Base-by-base conservation (phyloP, 208 protist species). In the Angomonas ambiguus region DNA sequence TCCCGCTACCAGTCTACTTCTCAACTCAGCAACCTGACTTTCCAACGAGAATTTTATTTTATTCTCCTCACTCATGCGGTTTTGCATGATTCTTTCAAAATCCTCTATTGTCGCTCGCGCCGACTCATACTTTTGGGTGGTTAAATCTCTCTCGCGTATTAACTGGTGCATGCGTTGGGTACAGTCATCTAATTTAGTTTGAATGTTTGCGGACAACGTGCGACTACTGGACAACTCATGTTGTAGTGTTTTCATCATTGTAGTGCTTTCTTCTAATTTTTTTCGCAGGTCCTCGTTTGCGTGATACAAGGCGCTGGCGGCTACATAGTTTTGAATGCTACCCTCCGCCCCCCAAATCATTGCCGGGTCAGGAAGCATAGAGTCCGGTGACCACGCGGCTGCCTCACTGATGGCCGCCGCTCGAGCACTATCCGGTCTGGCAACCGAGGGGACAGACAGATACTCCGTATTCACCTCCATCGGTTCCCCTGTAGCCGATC, bases 271-370 rank as follows among this genome's bases (percentile, higher is more conserved):
- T 16, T 87, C 79, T 24, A 94, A 74, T 65, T 89, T 79, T 16
- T 82, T 79, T 18, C 85, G 91, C 51, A 96, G 71, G 67, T 93
- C 80, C 77, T 93, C 86, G 72, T 94, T 96, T 31, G 88, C 80
- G 65, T 93, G 80, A 69, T 92, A 92, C 27, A 96, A 79, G 13
- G 85, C 88, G 45, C 77, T 89, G 3, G 87, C 85, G 20, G 82
- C 81, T n/a, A 92, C 79, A 51, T 88, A 92, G 60, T 88, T 87
- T 49, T 88, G 82, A 20, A 90, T 61, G 60, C 79, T 89, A 55
- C 78, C 82, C 61, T 96, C 91, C 33, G 82, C 83, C 10, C 91
- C 91, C 88, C 91, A 96, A 38, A 96, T 79, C 84, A 96, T 88
- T 0, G 82, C 73, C 0, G 88, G 91, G 64, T 96, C 91, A 0